phyloP scores from a whole-genome alignment of 495 filamentous ascomycete genomes.

The Penicillium pancosmium region DNA sequence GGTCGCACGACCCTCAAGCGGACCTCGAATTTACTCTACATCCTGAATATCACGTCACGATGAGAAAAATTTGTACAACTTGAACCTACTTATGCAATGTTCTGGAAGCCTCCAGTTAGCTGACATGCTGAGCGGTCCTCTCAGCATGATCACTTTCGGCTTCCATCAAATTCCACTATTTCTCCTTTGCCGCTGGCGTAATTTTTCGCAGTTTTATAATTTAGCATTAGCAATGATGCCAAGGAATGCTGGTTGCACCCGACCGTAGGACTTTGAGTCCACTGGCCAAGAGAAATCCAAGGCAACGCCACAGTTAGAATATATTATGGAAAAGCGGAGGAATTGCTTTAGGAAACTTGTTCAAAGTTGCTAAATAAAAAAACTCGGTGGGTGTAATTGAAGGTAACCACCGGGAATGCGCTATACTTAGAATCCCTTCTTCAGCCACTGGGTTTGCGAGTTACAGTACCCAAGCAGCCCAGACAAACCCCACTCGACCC shows the following conservation, averaged over 20 bases:
- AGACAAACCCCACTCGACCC: conserved; percentile 61
- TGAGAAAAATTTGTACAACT: too few species aligned
- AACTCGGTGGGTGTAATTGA: not conserved
- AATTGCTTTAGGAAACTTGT: not conserved
- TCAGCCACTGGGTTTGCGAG: conserved; percentile 38
- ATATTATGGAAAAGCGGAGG: not conserved
- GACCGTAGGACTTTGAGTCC: not conserved
- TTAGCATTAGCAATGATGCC: not conserved
- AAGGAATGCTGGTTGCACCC: not conserved
- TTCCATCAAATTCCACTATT: too few species aligned
- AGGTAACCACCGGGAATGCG: not conserved
- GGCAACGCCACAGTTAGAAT: not conserved
- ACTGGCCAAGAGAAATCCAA: not conserved
- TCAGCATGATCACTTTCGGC: too few species aligned
- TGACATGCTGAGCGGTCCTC: too few species aligned
- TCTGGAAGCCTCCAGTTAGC: too few species aligned
- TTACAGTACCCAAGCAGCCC: conserved; percentile 63
- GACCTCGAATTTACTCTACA: too few species aligned
- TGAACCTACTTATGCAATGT: too few species aligned
- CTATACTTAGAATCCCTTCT: not conserved
- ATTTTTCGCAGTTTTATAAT: too few species aligned
- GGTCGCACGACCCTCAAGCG: too few species aligned
- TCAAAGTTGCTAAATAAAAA: not conserved
- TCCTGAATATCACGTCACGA: too few species aligned
- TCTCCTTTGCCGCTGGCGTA: too few species aligned